These are phyloP conservation scores for Ceratobasidium sp. DNA, from an alignment of 1,284 basidiomycete genomes.

Conservation along the genomic window DNA sequence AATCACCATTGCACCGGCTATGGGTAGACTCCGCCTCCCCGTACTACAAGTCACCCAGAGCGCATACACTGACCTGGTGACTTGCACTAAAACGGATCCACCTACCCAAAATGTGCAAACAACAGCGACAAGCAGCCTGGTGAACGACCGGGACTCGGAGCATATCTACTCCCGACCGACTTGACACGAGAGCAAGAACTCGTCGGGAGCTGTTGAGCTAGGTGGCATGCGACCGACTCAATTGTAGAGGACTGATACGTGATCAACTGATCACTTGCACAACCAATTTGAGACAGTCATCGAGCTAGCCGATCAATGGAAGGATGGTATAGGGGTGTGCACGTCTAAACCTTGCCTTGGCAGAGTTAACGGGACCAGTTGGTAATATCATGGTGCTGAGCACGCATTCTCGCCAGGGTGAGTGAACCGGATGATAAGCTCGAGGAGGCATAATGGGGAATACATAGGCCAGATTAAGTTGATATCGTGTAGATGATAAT, in stretches of 20 bases:
- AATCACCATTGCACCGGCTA: background rate
- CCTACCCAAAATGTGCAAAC: background rate
- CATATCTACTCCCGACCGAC: background rate
- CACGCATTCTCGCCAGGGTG: background rate
- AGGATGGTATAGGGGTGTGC: background rate
- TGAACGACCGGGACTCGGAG: background rate
- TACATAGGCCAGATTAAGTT: too few relatives aligned
- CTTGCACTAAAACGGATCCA: background rate
- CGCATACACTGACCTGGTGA: slow-evolving; percentile 15
- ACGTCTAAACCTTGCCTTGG: background rate
- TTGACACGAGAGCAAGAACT: background rate
- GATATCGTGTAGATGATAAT: too few relatives aligned
- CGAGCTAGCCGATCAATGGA: slow-evolving; percentile 4
- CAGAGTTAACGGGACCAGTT: background rate
- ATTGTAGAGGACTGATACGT: background rate
- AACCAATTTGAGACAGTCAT: background rate
- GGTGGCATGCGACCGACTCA: background rate
- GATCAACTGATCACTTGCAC: slow-evolving; percentile 1
- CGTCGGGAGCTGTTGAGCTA: slow-evolving; percentile 6
- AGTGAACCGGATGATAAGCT: background rate
- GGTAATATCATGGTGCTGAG: background rate
- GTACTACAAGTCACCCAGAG: background rate
- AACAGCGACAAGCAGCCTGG: background rate
- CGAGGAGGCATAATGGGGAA: background rate
- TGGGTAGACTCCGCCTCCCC: slow-evolving; percentile 3